phyloP scores from a whole-genome alignment of 768 basidiomycete species.

The Tricholoma sp. region DNA sequence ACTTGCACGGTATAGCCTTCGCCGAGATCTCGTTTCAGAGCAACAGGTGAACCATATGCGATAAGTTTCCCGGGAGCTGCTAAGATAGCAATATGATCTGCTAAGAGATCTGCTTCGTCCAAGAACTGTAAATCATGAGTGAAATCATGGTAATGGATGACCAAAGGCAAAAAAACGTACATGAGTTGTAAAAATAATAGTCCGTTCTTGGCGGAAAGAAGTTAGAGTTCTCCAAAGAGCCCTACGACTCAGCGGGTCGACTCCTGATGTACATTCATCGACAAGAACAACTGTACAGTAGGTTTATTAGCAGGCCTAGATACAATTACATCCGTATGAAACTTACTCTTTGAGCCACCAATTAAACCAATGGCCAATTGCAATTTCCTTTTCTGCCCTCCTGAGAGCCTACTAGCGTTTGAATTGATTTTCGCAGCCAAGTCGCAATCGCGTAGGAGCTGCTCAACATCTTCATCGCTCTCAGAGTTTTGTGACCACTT shows the following conservation, averaged over 20 bases:
- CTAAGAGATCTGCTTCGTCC: slow-evolving; percentile 76
- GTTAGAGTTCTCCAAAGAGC: slow-evolving; percentile 75
- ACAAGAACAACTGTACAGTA: slow-evolving; percentile 43
- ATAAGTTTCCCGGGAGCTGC: slow-evolving; percentile 72
- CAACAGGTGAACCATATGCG: slow-evolving; percentile 68
- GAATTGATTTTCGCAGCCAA: slow-evolving; percentile 59
- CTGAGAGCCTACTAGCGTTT: slow-evolving; percentile 63
- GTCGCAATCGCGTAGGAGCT: slow-evolving; percentile 69
- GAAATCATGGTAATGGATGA: not conserved
- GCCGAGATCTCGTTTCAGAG: slow-evolving; percentile 67
- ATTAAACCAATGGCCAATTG: slow-evolving; percentile 79
- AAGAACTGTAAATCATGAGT: slow-evolving; percentile 43
- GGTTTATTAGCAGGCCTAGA: not conserved
- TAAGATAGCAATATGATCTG: slow-evolving; percentile 70
- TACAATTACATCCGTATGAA: not conserved
- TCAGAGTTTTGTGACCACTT: slow-evolving; percentile 50
- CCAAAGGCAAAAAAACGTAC: slow-evolving; percentile 30
- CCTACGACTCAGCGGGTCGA: slow-evolving; percentile 75
- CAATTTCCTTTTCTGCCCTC: slow-evolving; percentile 79
- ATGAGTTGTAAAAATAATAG: slow-evolving; percentile 77
- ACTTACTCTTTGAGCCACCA: slow-evolving; percentile 67
- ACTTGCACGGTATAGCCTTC: slow-evolving; percentile 67
- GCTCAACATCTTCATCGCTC: slow-evolving; percentile 53
- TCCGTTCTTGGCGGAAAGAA: slow-evolving; percentile 57
- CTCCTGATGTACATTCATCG: slow-evolving; percentile 73